Evolutionary conservation across 106 monocot genomes (phyloP).

Genomic region (Hemerocallis citrina): DNA sequence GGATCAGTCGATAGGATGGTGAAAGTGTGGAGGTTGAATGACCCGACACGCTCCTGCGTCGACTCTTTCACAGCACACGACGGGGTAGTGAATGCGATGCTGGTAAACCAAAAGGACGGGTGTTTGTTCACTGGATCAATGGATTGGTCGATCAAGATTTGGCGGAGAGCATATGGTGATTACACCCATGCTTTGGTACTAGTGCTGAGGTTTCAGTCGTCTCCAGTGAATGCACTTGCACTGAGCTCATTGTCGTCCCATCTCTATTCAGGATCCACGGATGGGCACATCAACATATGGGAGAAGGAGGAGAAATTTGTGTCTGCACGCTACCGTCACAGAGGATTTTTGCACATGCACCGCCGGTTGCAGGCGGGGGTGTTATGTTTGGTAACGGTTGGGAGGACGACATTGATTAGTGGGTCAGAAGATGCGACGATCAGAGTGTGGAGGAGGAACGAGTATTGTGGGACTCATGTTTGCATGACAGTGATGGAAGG

Average conservation of each 20-base stretch:
- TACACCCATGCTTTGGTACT: constrained; percentile 15
- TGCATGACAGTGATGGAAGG: constrained; percentile 46
- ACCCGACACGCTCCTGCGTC: constrained; percentile 7
- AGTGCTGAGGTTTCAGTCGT: constrained; percentile 20
- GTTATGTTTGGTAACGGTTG: constrained; percentile 43
- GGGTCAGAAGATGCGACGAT: constrained; percentile 68
- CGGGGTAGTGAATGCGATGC: constrained; percentile 27
- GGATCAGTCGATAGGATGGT: constrained; percentile 37
- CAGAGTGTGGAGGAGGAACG: constrained; percentile 63
- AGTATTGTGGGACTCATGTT: constrained; percentile 15
- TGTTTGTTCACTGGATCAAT: constrained; percentile 31
- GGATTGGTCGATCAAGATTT: constrained; percentile 41
- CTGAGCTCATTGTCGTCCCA: constrained; percentile 3
- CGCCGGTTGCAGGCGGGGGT: constrained; percentile 37
- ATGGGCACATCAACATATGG: constrained; percentile 39
- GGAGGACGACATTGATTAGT: constrained; percentile 35
- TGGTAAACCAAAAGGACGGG: constrained; percentile 31
- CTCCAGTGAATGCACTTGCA: constrained; percentile 34
- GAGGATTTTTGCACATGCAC: constrained; percentile 27
- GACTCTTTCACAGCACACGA: constrained; percentile 41
- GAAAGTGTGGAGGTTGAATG: constrained; percentile 34
- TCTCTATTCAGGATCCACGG: constrained; percentile 36
- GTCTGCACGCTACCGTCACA: constrained; percentile 21
- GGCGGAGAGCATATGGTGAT: constrained; percentile 31
- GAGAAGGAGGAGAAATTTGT: constrained; percentile 41